Conservation (phyloP, 495 filamentous ascomycete species). For the Neurospora sp. region DNA sequence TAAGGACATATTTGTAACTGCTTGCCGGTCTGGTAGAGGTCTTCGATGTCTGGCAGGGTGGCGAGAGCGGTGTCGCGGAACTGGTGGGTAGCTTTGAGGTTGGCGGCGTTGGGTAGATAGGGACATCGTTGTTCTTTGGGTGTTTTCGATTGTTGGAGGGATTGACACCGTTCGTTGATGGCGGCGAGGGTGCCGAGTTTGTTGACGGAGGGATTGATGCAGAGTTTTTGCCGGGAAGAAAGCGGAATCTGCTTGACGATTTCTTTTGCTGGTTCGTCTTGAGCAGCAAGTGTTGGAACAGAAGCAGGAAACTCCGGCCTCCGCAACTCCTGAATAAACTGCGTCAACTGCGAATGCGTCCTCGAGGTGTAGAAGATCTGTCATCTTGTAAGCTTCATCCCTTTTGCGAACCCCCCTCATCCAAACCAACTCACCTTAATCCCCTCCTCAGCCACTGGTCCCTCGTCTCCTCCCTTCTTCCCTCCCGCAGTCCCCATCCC, state of each 20-base stretch:
- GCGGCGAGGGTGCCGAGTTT: slow-evolving; percentile 62
- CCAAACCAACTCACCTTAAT: slow-evolving; percentile 41
- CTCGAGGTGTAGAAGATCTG: slow-evolving; percentile 87
- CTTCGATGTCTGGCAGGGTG: slow-evolving; percentile 85
- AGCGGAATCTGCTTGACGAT: slow-evolving; percentile 75
- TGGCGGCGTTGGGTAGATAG: slow-evolving; percentile 69
- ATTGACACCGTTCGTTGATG: slow-evolving; percentile 92
- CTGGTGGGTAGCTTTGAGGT: slow-evolving; percentile 57
- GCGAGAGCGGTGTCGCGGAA: slow-evolving; percentile 87
- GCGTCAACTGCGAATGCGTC: slow-evolving; percentile 88
- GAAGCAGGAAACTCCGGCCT: slow-evolving; percentile 66
- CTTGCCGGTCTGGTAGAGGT: slow-evolving; percentile 68
- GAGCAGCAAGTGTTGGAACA: slow-evolving; percentile 17
- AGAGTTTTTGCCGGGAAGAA: slow-evolving; percentile 85
- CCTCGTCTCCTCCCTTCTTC: slow-evolving; percentile 24
- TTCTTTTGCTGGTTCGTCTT: slow-evolving; percentile 38
- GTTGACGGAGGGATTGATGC: slow-evolving; percentile 76
- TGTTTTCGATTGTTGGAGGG: slow-evolving; percentile 75
- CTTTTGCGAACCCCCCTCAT: not conserved
- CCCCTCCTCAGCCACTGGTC: slow-evolving; percentile 44
- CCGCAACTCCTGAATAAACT: slow-evolving; percentile 84
- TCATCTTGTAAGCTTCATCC: slow-evolving; percentile 2
- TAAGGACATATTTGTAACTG: slow-evolving; percentile 84
- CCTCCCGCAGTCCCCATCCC: slow-evolving; percentile 19
- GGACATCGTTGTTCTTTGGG: slow-evolving; percentile 36